These are phyloP conservation scores for Triticum aestivum DNA, from an alignment of 176 grass and related monocot genomes.

Conservation along the genomic window DNA sequence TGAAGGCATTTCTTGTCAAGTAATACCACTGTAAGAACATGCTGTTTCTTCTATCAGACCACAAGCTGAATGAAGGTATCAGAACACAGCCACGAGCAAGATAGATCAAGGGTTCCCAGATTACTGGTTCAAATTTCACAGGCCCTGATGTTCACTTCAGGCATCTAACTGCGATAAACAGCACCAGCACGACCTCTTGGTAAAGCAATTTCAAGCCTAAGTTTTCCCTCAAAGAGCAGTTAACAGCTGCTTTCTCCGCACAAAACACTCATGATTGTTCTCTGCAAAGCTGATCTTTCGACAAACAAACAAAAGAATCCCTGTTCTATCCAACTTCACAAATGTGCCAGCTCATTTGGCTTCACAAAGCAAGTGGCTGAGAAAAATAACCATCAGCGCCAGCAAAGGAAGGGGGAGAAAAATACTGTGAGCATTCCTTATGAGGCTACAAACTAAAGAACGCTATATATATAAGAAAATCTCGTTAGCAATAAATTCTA, in stretches of 20 bases:
- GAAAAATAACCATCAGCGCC: slow-evolving; percentile 3
- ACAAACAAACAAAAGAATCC: slow-evolving; percentile 15
- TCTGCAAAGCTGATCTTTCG: slow-evolving; percentile 2
- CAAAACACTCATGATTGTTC: neutral
- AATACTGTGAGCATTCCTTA: slow-evolving; percentile 17
- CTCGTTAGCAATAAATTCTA: neutral
- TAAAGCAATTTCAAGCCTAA: slow-evolving; percentile 23
- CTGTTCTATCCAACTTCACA: slow-evolving; percentile 8
- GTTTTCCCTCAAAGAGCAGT: neutral
- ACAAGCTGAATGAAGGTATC: slow-evolving; percentile 26
- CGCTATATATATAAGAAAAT: neutral
- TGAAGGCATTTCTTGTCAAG: slow-evolving; percentile 8
- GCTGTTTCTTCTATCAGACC: slow-evolving; percentile 18
- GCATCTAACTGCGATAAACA: slow-evolving; percentile 24
- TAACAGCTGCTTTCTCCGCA: neutral
- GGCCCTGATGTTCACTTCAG: neutral
- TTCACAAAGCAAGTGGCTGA: neutral
- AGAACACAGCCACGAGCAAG: slow-evolving; percentile 15
- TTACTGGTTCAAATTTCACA: slow-evolving; percentile 18
- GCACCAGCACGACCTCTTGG: neutral
- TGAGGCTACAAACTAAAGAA: neutral
- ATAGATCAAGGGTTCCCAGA: neutral
- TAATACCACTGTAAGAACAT: neutral
- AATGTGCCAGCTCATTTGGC: slow-evolving; percentile 31
- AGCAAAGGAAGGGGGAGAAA: slow-evolving; percentile 5